Percentiles rank a stretch among this genome's conserved stretches.
Conservation (phyloP, 2,329 filamentous ascomycete genomes). For the Verticillium albo-atrum region DNA sequence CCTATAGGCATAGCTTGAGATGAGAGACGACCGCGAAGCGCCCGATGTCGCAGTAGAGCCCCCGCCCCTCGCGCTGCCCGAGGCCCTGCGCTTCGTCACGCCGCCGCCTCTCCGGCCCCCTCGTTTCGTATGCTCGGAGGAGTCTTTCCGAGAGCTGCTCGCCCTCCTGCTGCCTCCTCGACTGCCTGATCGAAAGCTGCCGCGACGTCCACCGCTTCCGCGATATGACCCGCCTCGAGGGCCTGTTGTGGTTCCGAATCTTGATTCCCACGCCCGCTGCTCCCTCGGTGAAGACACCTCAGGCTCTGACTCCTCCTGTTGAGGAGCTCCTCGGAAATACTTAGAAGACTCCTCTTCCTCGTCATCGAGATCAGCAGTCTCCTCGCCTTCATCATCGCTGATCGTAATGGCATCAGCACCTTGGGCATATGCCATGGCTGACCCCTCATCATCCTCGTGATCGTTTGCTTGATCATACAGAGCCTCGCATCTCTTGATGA, state of each 20-base stretch:
- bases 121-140: slow-evolving; percentile 2
- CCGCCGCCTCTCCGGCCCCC: slow-evolving; percentile 6
- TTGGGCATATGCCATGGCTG: slow-evolving; percentile 10
- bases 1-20: slow-evolving; percentile 18
- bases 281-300: slow-evolving; percentile 11
- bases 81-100: slow-evolving; percentile 13
- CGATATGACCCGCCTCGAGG: slow-evolving; percentile 9
- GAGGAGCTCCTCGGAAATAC: slow-evolving; percentile 34
- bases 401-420: slow-evolving; percentile 52
- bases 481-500: slow-evolving; percentile 46
- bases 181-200: slow-evolving; percentile 23
- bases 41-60: slow-evolving; percentile 4
- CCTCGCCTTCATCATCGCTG: slow-evolving; percentile 34
- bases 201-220: slow-evolving; percentile 12
- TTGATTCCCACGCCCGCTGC: slow-evolving; percentile 18
- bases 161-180: slow-evolving; percentile 18
- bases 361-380: slow-evolving; percentile 27
- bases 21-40: slow-evolving; percentile 3
- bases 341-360: slow-evolving; percentile 38
- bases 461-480: slow-evolving; percentile 49
- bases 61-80: slow-evolving; percentile 6
- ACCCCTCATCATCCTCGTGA: slow-evolving; percentile 8
- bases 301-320: not conserved
- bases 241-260: slow-evolving; percentile 19
- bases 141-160: slow-evolving; percentile 16